Base-by-base conservation (phyloP, 2,329 filamentous ascomycete species). In the Triangularia setosa region DNA sequence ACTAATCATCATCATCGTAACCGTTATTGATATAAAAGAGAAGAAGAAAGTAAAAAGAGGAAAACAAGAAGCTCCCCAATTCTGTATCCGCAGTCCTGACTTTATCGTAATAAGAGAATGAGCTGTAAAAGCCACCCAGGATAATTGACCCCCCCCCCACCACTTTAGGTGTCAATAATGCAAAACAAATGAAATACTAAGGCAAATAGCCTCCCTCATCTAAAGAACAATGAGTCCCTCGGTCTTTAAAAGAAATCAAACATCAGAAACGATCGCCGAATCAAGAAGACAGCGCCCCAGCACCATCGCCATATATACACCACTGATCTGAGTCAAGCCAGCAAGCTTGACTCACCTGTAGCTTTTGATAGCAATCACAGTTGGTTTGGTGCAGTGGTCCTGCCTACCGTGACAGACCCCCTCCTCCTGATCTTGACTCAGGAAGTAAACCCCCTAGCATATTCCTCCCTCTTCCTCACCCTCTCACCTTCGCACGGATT, bases 401-500 rank as follows among this genome's bases (percentile, higher is more conserved):
- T n/a, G n/a, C n/a, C n/a, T n/a, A n/a, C n/a, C n/a, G n/a, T n/a
- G n/a, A n/a, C n/a, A n/a, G n/a, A n/a, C n/a, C n/a, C n/a, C n/a
- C n/a, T n/a, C n/a, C n/a, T n/a, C n/a, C n/a, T n/a, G n/a, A n/a
- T n/a, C n/a, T n/a, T n/a, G n/a, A n/a, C n/a, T n/a, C n/a, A n/a
- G n/a, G n/a, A n/a, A n/a, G n/a, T n/a, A n/a, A n/a, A 18, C 40
- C 40, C n/a, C 40, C 40, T 21, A 21, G n/a, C 16, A n/a, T 12
- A 8, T 12, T 8, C 23, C 16, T 55, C 52, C 33, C 55, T 40
- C 44, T 52, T 14, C 35, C 67, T 61, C 12, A 61, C 30, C 12
- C 62, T 58, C 61, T 69, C 67, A 16, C 23, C 21, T 60, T 85
- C 82, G 71, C 82, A 83, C 2, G 72, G 69, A 12, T 72, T 78